These are phyloP conservation scores for Skeletonema marinoi DNA, from an alignment of 108 stramenopile species.

Conservation along the genomic window DNA sequence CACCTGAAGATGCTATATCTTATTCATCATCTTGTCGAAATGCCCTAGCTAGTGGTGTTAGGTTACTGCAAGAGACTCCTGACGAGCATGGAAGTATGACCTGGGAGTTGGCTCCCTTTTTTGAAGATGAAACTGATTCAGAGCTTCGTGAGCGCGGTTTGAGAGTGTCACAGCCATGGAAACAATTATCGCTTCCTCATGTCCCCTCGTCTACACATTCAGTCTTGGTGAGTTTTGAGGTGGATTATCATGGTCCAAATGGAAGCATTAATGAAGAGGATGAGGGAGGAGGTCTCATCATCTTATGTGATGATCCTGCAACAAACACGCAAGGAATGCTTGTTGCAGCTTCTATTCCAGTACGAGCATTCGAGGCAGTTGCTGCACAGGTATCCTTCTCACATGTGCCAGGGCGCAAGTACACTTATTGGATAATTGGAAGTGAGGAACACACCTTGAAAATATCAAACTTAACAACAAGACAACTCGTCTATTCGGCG, in stretches of 20 bases:
- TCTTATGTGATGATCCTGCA: constrained; percentile 28
- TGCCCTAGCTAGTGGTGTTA: constrained; percentile 26
- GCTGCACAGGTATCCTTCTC: constrained; percentile 20
- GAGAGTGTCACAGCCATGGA: constrained; percentile 30
- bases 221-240: constrained; percentile 36
- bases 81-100: constrained; percentile 8
- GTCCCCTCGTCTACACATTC: constrained; percentile 42
- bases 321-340: constrained; percentile 5
- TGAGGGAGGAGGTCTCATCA: constrained; percentile 33
- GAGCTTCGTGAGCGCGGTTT: neutral
- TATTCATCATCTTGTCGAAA: constrained; percentile 36
- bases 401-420: constrained; percentile 30
- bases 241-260: constrained; percentile 9
- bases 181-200: constrained; percentile 31
- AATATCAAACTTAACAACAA: constrained; percentile 35
- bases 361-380: neutral
- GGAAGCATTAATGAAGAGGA: neutral
- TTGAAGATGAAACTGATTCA: neutral
- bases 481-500: constrained; percentile 40
- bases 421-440: constrained; percentile 40
- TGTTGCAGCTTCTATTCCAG: constrained; percentile 21
- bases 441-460: constrained; percentile 7
- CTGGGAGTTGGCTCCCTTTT: constrained; percentile 12
- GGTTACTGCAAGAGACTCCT: constrained; percentile 21
- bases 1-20: constrained; percentile 30